These are phyloP conservation scores for Tulasnella sp. DNA, from an alignment of 768 basidiomycete species.

Conservation along the genomic window DNA sequence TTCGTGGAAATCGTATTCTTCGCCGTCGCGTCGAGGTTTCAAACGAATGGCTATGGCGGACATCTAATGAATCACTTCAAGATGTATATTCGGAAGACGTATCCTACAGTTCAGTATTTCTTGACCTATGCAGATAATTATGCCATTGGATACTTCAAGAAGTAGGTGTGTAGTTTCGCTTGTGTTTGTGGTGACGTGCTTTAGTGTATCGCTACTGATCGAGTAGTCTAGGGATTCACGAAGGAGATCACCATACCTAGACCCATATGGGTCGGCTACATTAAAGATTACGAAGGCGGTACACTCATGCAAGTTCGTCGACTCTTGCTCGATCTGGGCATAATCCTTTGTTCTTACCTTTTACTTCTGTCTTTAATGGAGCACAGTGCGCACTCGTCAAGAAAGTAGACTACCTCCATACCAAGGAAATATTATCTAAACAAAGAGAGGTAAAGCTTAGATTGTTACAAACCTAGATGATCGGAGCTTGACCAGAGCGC, in stretches of 20 bases:
- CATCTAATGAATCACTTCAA: conserved; percentile 99
- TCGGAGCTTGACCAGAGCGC: conserved; percentile 13
- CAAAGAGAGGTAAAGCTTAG: conserved; percentile 82
- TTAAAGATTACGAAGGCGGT: conserved; percentile 99
- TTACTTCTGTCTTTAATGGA: not conserved
- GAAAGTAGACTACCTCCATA: conserved; percentile 82
- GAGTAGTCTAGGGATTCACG: conserved; percentile 56
- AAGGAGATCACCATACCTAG: conserved; percentile 93
- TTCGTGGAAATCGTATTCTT: conserved; percentile 99
- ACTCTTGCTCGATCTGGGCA: not conserved
- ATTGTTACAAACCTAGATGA: too few relatives aligned
- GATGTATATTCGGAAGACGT: conserved; percentile 72
- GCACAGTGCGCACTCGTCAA: conserved; percentile 78
- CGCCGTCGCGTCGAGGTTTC: conserved; percentile 90
- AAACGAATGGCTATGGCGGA: conserved; percentile 95
- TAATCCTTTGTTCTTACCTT: not conserved
- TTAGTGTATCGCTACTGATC: not conserved
- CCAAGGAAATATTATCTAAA: conserved; percentile 55
- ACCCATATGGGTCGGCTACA: conserved; percentile 93
- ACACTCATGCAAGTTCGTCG: conserved; percentile 79
- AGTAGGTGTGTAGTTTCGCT: conserved; percentile 44
- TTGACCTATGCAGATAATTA: conserved; percentile 98
- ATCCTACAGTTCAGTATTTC: conserved; percentile 86
- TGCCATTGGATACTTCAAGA: conserved; percentile 98
- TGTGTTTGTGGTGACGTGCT: not conserved